A percentile compares a stretch with the other conserved stretches of the same genome.
These are phyloP conservation scores for Actinomortierella wolfii DNA, from an alignment of 371 early-diverging fungal genomes.

Conservation along the genomic window DNA sequence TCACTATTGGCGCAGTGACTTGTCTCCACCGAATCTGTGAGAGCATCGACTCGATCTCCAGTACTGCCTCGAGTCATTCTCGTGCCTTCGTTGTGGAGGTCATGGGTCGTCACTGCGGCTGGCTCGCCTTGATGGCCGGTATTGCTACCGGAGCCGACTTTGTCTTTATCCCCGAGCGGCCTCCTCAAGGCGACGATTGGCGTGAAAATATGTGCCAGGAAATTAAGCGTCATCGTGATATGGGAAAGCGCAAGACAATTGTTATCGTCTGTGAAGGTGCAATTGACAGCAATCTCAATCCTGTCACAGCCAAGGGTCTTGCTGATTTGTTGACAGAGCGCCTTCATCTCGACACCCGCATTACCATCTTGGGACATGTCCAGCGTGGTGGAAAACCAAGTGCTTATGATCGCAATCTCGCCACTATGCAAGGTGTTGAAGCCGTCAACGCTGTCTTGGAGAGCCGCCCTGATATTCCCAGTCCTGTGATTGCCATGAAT, in stretches of 20 bases:
- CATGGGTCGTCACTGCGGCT: slow-evolving; percentile 99
- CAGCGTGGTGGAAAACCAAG: slow-evolving; percentile 98
- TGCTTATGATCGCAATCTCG: slow-evolving; percentile 91
- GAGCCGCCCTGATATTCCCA: slow-evolving; percentile 83
- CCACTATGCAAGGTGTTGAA: slow-evolving; percentile 93
- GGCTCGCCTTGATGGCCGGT: slow-evolving; percentile 98
- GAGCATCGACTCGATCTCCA: slow-evolving; percentile 91
- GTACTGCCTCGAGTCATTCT: slow-evolving; percentile 96
- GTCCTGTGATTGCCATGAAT: slow-evolving; percentile 92
- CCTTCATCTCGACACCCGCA: slow-evolving; percentile 91
- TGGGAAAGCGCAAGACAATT: slow-evolving; percentile 91
- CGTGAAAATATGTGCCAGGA: slow-evolving; percentile 80
- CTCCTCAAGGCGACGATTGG: slow-evolving; percentile 89
- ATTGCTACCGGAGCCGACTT: slow-evolving; percentile 97
- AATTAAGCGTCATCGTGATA: slow-evolving; percentile 73
- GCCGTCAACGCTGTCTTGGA: slow-evolving; percentile 96
- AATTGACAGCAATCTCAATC: slow-evolving; percentile 86
- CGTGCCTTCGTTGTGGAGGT: slow-evolving; percentile 99
- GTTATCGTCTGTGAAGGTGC: slow-evolving; percentile 99
- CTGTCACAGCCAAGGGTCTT: slow-evolving; percentile 89
- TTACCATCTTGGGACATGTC: slow-evolving; percentile 97
- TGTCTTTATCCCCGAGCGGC: slow-evolving; percentile 97
- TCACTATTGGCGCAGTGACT: slow-evolving; percentile 97
- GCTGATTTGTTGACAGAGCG: slow-evolving; percentile 80
- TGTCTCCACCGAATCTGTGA: slow-evolving; percentile 98